Conservation (phyloP, 2,329 filamentous ascomycete species). For the Neoscytalidium dimidiatum region DNA sequence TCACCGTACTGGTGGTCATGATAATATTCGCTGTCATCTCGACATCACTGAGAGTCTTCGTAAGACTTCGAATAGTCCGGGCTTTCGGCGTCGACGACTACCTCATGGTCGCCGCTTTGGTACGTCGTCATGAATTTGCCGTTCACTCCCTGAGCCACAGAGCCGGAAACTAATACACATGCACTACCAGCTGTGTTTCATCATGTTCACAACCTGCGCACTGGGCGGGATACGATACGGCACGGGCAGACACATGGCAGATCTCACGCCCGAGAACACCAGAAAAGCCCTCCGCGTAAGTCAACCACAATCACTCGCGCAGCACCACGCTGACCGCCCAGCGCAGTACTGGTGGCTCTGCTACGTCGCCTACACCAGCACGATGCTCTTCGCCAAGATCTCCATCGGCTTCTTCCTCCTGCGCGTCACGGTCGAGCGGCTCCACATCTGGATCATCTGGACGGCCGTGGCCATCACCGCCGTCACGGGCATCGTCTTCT, state of each 20-base stretch:
- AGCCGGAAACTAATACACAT: too few species aligned
- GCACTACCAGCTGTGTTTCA: slow-evolving; percentile 29
- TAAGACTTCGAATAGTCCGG: slow-evolving; percentile 35
- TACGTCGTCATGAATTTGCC: slow-evolving; percentile 22
- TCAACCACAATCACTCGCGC: too few species aligned
- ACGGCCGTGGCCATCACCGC: slow-evolving; percentile 36
- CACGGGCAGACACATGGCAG: slow-evolving; percentile 21
- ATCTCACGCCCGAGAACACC: slow-evolving; percentile 27
- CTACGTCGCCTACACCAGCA: slow-evolving; percentile 13
- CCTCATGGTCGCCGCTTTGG: slow-evolving; percentile 35
- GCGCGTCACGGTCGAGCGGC: background rate
- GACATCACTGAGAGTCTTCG: slow-evolving; percentile 32
- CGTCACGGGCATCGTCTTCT: slow-evolving; percentile 42
- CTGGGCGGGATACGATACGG: slow-evolving; percentile 22
- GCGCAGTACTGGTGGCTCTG: slow-evolving; percentile 18
- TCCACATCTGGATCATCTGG: slow-evolving; percentile 37
- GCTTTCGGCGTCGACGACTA: slow-evolving; percentile 39
- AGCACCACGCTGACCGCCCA: background rate
- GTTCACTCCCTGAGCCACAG: background rate
- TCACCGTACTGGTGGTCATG: background rate
- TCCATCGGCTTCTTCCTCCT: slow-evolving; percentile 8
- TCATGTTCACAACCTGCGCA: slow-evolving; percentile 23
- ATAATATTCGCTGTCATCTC: slow-evolving; percentile 26
- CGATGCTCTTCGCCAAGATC: slow-evolving; percentile 11
- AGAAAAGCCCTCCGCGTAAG: slow-evolving; percentile 27